These are phyloP conservation scores for Chrysanthemum makinoi DNA, from an alignment of 129 eudicot species.

Conservation along the genomic window DNA sequence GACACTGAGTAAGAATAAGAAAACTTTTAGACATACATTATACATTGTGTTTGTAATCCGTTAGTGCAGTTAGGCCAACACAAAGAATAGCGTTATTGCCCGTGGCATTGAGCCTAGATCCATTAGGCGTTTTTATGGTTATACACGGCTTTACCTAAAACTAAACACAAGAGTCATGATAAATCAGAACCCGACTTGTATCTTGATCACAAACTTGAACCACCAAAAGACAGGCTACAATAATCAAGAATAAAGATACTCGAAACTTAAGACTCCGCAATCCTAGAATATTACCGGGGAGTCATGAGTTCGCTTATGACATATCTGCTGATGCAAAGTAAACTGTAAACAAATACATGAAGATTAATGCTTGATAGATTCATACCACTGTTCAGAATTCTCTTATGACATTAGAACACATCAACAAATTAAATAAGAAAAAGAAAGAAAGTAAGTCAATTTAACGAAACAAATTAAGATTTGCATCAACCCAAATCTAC, in stretches of 20 bases:
- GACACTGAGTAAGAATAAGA: too few relatives aligned
- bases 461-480: constrained; percentile 17
- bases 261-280: too few relatives aligned
- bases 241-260: neutral
- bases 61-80: too few relatives aligned
- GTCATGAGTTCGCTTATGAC: neutral
- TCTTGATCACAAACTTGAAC: neutral
- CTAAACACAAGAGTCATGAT: too few relatives aligned
- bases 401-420: constrained; percentile 23
- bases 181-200: too few relatives aligned
- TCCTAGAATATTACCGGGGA: neutral
- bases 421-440: neutral
- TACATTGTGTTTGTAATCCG: too few relatives aligned
- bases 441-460: neutral
- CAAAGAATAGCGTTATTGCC: too few relatives aligned
- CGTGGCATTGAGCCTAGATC: too few relatives aligned
- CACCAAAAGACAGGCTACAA: neutral
- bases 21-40: too few relatives aligned
- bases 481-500: constrained; percentile 28
- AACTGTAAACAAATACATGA: neutral
- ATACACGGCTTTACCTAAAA: too few relatives aligned
- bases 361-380: neutral
- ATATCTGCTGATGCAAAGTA: neutral
- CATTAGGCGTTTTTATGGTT: too few relatives aligned
- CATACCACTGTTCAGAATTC: constrained; percentile 16